Evolutionary conservation across 2,329 filamentous ascomycete genomes (phyloP).

Genomic region (Penicillium sp.): DNA sequence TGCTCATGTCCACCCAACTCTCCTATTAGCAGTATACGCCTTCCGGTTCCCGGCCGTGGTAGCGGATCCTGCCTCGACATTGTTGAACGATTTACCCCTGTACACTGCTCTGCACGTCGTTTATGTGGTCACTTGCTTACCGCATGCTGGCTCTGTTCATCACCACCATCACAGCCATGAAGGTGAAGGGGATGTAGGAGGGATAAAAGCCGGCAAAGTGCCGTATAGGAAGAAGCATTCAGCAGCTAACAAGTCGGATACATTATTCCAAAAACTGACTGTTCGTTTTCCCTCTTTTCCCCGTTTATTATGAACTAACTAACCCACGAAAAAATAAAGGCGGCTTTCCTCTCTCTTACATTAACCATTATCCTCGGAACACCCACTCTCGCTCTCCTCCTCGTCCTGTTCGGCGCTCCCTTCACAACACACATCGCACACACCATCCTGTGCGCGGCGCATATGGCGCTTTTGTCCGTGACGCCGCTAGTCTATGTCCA

Average conservation of each 20-base stretch:
- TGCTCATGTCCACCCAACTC: slow-evolving; percentile 63
- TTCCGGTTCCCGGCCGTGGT: slow-evolving; percentile 65
- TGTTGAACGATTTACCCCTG: slow-evolving; percentile 59
- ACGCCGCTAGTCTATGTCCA: slow-evolving; percentile 83
- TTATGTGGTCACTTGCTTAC: slow-evolving; percentile 58
- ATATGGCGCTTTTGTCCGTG: slow-evolving; percentile 73
- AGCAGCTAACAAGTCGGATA: neutral
- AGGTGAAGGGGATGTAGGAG: neutral
- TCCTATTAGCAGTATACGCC: slow-evolving; percentile 63
- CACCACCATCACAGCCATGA: slow-evolving; percentile 18
- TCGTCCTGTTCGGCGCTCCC: slow-evolving; percentile 89
- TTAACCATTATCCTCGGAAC: slow-evolving; percentile 50
- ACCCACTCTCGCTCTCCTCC: slow-evolving; percentile 55
- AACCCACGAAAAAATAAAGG: slow-evolving; percentile 43
- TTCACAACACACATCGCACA: slow-evolving; percentile 74
- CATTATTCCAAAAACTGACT: slow-evolving; percentile 11
- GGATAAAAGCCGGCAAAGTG: slow-evolving; percentile 4
- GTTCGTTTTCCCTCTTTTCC: neutral
- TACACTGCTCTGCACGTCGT: slow-evolving; percentile 61
- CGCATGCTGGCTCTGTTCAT: slow-evolving; percentile 43
- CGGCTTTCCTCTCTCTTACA: slow-evolving; percentile 65
- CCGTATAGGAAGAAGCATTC: slow-evolving; percentile 6
- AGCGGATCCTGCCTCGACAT: slow-evolving; percentile 61
- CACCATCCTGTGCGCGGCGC: slow-evolving; percentile 74
- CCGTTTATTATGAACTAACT: neutral